Conservation (phyloP, 805 yeast genomes). For the Candida sithepensis region DNA sequence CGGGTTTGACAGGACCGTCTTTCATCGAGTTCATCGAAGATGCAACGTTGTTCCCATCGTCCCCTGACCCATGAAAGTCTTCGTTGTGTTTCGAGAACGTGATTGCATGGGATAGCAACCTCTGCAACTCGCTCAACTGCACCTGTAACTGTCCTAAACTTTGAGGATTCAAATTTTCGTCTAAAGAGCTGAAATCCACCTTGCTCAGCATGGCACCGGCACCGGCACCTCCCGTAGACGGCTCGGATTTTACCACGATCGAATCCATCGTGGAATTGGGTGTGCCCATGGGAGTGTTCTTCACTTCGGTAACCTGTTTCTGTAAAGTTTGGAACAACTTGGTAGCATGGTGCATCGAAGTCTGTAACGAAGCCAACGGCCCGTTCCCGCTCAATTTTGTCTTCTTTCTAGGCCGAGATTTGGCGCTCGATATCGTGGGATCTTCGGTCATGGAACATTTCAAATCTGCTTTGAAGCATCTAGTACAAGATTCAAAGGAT, state of each 20-base stretch:
- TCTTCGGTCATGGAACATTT: conserved; percentile 48
- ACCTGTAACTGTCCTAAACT: conserved; percentile 24
- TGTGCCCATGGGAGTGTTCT: conserved; percentile 7
- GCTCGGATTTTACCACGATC: conserved; percentile 2
- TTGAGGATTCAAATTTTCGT: conserved; percentile 20
- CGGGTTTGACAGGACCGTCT: conserved; percentile 31
- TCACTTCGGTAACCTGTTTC: conserved; percentile 12
- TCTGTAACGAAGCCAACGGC: conserved; percentile 26
- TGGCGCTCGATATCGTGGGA: conserved; percentile 43
- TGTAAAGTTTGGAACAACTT: conserved; percentile 23
- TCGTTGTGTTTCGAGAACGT: conserved; percentile 10
- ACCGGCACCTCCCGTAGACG: not conserved
- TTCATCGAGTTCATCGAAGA: conserved; percentile 35
- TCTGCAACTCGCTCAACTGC: conserved; percentile 32
- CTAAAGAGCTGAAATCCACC: conserved; percentile 5
- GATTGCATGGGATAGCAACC: conserved; percentile 27
- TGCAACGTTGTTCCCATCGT: conserved; percentile 15
- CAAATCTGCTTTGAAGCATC: conserved; percentile 43
- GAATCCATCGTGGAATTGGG: conserved; percentile 4
- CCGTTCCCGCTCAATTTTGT: conserved; percentile 25
- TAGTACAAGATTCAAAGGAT: conserved; percentile 37
- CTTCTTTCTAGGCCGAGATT: conserved; percentile 32
- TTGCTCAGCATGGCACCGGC: not conserved
- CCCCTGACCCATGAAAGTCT: conserved; percentile 1
- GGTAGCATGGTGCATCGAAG: conserved; percentile 24